Evolutionary conservation across 2,329 filamentous ascomycete species (phyloP), one percentile per base, ranked within the genome.

Genomic region (Rhytidhysteron rufulum): DNA sequence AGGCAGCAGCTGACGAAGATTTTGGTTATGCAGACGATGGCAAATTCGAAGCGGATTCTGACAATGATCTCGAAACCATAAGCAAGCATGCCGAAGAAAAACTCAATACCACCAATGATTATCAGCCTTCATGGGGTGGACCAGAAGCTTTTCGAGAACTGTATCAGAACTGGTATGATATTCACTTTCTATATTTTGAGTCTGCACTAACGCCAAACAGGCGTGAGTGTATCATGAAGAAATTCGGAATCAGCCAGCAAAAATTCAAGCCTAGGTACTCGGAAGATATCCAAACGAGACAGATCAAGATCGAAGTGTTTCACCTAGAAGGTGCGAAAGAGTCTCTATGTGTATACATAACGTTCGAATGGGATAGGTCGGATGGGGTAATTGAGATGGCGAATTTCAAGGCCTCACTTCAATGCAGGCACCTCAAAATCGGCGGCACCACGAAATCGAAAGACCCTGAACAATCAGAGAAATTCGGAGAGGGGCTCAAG

Each of bases 401-500:
- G 4, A 51, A 53, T 27, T 51, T 51, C 37, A 34, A 48, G 3
- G 44, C 51, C 4, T 36, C 20, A 2, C 46, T 53, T 4, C 18
- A 39, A 17, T 29, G 17, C 4, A 1, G 21, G 2, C 36, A 46
- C 17, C 41, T 56, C 3, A 32, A 25, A 8, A 38, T 48, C 4
- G 50, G 51, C 4, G 48, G 39, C 1, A 47, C 51, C 2, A 40
- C 46, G 1, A 55, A 55, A 34, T 25, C 37, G 2, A 5, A 11
- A 2, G 40, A 50, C 20, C 1, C 1, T 8, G n/a, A 32, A 16
- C 50, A 55, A 31, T 35, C 35, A 3, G 52, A 51, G n/a, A 42
- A 55, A 21, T 47, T 50, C 42, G 49, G 50, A 6, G 52, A 57
- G 22, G 50, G 54, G 3, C 30, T 55, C 31, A 57, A 57, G 37